Evolutionary conservation across 2,329 filamentous ascomycete genomes (phyloP), one percentile per base, ranked within the genome.

Genomic region (Aschersonia sp.): DNA sequence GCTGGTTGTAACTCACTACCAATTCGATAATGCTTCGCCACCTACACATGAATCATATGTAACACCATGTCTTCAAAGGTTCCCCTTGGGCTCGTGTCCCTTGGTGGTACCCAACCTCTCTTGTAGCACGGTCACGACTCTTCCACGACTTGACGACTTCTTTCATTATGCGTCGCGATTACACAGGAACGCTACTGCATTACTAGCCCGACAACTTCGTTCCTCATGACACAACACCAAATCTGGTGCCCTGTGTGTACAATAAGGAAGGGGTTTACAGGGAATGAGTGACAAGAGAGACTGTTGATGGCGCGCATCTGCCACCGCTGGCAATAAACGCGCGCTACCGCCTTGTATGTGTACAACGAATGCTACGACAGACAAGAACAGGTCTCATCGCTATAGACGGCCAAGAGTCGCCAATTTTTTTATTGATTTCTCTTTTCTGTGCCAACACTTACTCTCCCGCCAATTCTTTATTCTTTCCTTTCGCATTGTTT

Each of bases 91-190:
- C 50, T 51, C 50, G 54, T 51, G 53, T 50, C 50, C 47, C 48
- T 54, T 45, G 53, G 52, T 51, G 57, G 55, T 49, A 51, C 53
- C 51, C 53, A 47, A 54, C 52, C 40, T 56, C 54, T 58, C 53
- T 59, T 58, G 56, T 58, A 59, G 57, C 57, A 59, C 56, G 56
- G 56, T 62, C 52, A 63, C 58, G 63, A 65, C 51, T 58, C 59
- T 57, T 56, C 56, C 59, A 68, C 59, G 63, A 68, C 54, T 60
- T 67, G 58, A 68, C 59, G 64, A 68, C 58, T 65, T 60, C 62
- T 58, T 55, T 61, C 62, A 56, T 53, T 48, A 53, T 57, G 56
- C 56, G 53, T 58, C 59, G 56, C 58, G 43, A 42, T 37, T 45
- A 44, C 46, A 48, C 49, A 30, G 45, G 46, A 50, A 55, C 48